Evolutionary conservation across 2,329 filamentous ascomycete species (phyloP).

Genomic region (Colletotrichum shisoi): DNA sequence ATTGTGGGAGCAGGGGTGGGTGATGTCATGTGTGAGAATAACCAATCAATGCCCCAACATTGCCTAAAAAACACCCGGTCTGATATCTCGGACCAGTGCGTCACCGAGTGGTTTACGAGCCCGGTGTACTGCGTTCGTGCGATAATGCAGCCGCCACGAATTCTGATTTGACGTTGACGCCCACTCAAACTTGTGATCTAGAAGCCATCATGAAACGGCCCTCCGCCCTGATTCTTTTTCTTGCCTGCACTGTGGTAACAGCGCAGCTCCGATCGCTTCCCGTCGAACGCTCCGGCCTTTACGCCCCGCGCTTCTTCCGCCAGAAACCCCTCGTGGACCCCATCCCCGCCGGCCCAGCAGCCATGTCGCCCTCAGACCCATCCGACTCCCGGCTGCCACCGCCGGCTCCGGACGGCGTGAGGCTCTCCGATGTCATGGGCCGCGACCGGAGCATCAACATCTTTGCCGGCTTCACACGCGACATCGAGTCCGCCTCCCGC

Average conservation of each 20-base stretch:
- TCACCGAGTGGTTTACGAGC: slow-evolving; percentile 5
- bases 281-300: slow-evolving; percentile 31
- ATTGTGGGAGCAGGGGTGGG: slow-evolving; percentile 17
- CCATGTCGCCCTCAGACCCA: slow-evolving; percentile 43
- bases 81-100: slow-evolving; percentile 5
- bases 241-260: slow-evolving; percentile 30
- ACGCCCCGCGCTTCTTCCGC: slow-evolving; percentile 28
- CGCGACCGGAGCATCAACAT: slow-evolving; percentile 80
- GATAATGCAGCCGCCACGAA: background rate
- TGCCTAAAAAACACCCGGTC: slow-evolving; percentile 18
- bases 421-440: slow-evolving; percentile 85
- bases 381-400: slow-evolving; percentile 43
- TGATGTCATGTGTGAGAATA: slow-evolving; percentile 27
- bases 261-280: slow-evolving; percentile 30
- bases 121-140: slow-evolving; percentile 13
- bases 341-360: slow-evolving; percentile 41
- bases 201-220: slow-evolving; percentile 35
- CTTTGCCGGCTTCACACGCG: slow-evolving; percentile 82
- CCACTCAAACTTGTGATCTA: background rate
- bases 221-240: slow-evolving; percentile 29
- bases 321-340: slow-evolving; percentile 38
- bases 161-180: slow-evolving; percentile 9
- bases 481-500: slow-evolving; percentile 72
- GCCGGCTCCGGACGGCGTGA: slow-evolving; percentile 59
- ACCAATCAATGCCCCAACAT: slow-evolving; percentile 25